Conservation (phyloP, 495 filamentous ascomycete genomes). For the Jackrogersella multiformis region DNA sequence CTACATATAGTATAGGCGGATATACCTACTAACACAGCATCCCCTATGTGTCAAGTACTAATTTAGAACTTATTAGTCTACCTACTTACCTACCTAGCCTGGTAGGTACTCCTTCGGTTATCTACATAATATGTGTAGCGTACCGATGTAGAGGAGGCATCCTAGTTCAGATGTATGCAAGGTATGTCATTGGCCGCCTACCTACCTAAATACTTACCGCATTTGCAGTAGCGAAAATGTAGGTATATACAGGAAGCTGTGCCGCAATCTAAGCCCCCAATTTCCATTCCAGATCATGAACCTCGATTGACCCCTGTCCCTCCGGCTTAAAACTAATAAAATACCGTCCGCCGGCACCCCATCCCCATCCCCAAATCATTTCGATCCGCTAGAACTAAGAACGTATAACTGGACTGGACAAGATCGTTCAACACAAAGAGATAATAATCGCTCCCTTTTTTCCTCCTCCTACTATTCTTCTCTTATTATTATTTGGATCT, state of each 20-base stretch:
- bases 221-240: conserved; percentile 29
- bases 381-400: conserved; percentile 5
- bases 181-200: conserved; percentile 22
- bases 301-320: conserved; percentile 20
- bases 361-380: background rate
- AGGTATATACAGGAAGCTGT: conserved; percentile 38
- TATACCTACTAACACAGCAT: background rate
- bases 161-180: background rate
- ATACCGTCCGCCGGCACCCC: conserved; percentile 14
- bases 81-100: background rate
- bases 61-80: background rate
- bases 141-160: conserved; percentile 9
- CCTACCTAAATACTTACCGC: conserved; percentile 13
- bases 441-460: conserved; percentile 4
- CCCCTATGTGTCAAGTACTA: no score
- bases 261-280: conserved; percentile 44
- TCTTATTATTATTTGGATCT: conserved; percentile 3
- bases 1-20: background rate
- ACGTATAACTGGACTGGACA: background rate
- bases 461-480: background rate
- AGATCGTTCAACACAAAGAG: conserved; percentile 1
- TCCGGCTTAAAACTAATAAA: conserved; percentile 24
- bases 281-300: conserved; percentile 31
- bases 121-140: background rate
- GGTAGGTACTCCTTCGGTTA: background rate